Evolutionary conservation across 768 basidiomycete genomes (phyloP), one percentile per base, ranked within the genome.

Genomic region (Pholiota molesta): DNA sequence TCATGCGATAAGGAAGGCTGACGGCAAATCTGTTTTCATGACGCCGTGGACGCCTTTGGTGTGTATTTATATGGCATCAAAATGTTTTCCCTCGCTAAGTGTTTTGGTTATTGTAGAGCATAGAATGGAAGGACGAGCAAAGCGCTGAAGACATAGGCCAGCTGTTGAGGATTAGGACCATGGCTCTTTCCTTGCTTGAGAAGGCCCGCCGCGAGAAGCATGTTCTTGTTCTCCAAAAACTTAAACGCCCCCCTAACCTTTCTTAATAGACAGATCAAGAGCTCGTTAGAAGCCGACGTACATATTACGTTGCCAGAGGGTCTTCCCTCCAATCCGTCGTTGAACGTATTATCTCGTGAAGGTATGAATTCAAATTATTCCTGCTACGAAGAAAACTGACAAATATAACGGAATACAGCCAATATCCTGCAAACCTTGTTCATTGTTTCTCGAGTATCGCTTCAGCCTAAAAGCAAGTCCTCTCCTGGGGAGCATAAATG

Each of bases 391-490:
- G 29, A 42, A 21, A 21, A 9, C 35, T 54, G 26, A 47, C 45
- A 37, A 37, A 62, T 13, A 54, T 33, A 16, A 44, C n/a, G 47
- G 55, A 35, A 39, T 17, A n/a, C 29, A 39, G 59, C 37, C 68
- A 93, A 94, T 83, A 69, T 86, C 61, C 74, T 96, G 26, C 87
- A 86, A 68, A 88, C 86, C 0, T 77, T 97, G 5, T 94, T 94
- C 74, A 91, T 92, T 56, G 90, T 93, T 1, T 95, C 94, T 1
- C 82, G 91, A 57, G 90, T 83, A 14, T 76, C 74, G 6, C 61
- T 94, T 26, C 21, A 8, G 74, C 73, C 0, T 80, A 85, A 55
- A 76, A 82, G 74, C 65, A n/a, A 26, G 7, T 1, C 4, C 28
- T 42, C 39, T 45, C 7, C 44, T 49, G 17, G 52, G 1, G 44